phyloP scores from a whole-genome alignment of 495 filamentous ascomycete species.

The Daldinia decipiens region DNA sequence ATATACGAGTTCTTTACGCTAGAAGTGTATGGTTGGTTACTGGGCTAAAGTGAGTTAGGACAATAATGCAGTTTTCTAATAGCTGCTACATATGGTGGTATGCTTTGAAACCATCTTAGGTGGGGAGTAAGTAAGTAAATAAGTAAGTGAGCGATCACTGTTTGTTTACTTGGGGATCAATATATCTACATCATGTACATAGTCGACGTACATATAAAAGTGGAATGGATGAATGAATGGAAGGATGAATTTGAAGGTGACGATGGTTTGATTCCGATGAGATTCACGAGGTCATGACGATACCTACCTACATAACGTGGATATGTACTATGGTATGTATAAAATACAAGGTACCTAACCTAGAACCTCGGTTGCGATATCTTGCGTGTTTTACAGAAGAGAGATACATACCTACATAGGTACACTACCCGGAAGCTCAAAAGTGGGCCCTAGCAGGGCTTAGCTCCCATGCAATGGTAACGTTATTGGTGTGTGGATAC shows the following conservation, averaged over 20 bases:
- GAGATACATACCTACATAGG: not conserved
- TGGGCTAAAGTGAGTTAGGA: not conserved
- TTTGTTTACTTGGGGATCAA: not conserved
- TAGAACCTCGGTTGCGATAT: not conserved
- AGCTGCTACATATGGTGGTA: not conserved
- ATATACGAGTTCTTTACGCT: not conserved
- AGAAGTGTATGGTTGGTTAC: not conserved
- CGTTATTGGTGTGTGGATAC: constrained; percentile 11
- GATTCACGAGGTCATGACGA: not conserved
- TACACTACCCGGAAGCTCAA: not conserved
- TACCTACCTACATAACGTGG: not conserved
- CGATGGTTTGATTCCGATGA: not conserved
- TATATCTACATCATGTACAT: not conserved
- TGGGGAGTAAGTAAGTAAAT: too few species aligned
- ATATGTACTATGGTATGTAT: too few species aligned
- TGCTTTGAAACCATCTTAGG: too few species aligned
- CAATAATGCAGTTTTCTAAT: not conserved
- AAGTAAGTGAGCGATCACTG: not conserved
- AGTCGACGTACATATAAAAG: not conserved
- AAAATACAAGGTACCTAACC: too few species aligned
- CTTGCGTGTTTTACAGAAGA: not conserved
- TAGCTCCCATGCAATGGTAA: constrained; percentile 24
- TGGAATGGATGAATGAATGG: not conserved
- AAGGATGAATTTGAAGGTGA: not conserved
- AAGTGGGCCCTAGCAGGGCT: constrained; percentile 26